Evolutionary conservation across 2,329 filamentous ascomycete species (phyloP), one percentile per base, ranked within the genome.

Genomic region (Periglandula ipomoeae): DNA sequence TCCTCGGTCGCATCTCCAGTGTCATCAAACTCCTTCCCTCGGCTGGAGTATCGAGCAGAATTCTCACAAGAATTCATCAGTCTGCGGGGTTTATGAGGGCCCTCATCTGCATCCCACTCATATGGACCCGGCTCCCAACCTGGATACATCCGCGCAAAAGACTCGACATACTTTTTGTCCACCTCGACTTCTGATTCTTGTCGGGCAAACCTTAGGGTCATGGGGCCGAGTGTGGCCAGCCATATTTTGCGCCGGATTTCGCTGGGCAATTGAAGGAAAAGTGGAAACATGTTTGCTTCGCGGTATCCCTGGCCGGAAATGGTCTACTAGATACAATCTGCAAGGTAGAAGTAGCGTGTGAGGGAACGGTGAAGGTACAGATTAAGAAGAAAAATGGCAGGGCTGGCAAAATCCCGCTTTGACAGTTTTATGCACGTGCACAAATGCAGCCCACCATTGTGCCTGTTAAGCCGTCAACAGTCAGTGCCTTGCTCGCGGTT

Each of bases 261-360:
- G 40, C 40, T 43, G 40, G 40, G 40, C 40, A 43, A 43, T 26
- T 43, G 40, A 43, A 27, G 40, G 23, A 43, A 43, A 10, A 43
- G 40, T 43, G 40, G 40, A 43, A 43, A 43, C 40, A 43, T 43
- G 4, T 26, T 43, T 20, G 11, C 40, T n/a, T 15, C 7, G 8
- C 39, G 19, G 7, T 10, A 6, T 43, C 23, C 40, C 23, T 26
- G 40, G 8, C 40, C 40, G 23, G 23, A 43, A 43, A 43, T 8
- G 40, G 40, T 19, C 9, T 4, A 20, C 20, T 20, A 20, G 22
- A 19, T 41, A 7, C 17, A 41, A 15, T 43, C 22, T 43, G 40
- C 40, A 7, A 43, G 23, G 23, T 9, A 26, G 15, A 43, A 11
- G 20, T 27, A 23, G 23, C 40, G 27, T 15, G 23, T 43, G 24